Evolutionary conservation across 176 grass and related monocot species (phyloP).

Genomic region (Tillandsia leiboldiana): DNA sequence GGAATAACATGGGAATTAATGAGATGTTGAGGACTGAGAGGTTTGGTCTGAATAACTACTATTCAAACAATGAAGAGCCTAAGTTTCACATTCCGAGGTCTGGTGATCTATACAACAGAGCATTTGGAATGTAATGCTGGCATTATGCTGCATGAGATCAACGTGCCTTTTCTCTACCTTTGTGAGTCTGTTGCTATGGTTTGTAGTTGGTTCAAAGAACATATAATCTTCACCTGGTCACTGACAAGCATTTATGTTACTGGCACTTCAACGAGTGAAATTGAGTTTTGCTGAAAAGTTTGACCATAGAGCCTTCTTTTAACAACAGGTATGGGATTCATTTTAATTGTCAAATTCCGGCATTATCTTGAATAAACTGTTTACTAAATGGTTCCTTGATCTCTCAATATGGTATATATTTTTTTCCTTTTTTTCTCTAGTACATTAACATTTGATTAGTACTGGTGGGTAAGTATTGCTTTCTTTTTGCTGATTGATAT

Average conservation of each 20-base stretch:
- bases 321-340: constrained; percentile 32
- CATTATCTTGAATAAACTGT: too few species aligned
- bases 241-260: not conserved
- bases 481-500: too few species aligned
- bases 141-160: not conserved
- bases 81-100: constrained; percentile 48
- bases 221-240: not conserved
- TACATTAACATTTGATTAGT: too few species aligned
- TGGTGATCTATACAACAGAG: constrained; percentile 60
- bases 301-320: constrained; percentile 21
- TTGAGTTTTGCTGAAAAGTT: not conserved
- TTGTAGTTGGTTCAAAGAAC: too few species aligned
- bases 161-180: too few species aligned
- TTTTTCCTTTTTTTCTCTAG: too few species aligned
- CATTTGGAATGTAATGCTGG: constrained; percentile 63
- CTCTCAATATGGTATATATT: too few species aligned
- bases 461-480: too few species aligned
- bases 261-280: not conserved
- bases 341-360: too few species aligned
- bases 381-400: too few species aligned
- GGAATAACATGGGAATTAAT: constrained; percentile 34
- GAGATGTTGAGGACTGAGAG: constrained; percentile 50
- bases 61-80: constrained; percentile 46
- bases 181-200: too few species aligned
- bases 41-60: constrained; percentile 33